These are phyloP conservation scores for Calonectria hongkongensis DNA, from an alignment of 2,329 filamentous ascomycete species.

Conservation along the genomic window DNA sequence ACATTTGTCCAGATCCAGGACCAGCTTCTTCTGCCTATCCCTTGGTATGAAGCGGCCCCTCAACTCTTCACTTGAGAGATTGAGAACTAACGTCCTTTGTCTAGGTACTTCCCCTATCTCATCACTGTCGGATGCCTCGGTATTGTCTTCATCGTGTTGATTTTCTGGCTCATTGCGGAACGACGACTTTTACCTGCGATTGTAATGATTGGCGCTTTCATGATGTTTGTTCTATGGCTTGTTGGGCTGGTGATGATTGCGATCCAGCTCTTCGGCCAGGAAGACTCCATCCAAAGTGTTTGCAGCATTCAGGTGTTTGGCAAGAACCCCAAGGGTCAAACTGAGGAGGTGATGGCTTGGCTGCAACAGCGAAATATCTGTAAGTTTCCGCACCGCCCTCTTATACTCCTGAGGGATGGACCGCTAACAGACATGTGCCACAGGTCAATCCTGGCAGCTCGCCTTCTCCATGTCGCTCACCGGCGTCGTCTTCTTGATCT, in stretches of 20 bases:
- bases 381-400: constrained; percentile 60
- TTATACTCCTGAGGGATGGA: too few species aligned
- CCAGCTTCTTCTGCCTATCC: constrained; percentile 71
- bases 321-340: constrained; percentile 70
- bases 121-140: constrained; percentile 76
- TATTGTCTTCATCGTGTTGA: constrained; percentile 79
- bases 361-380: constrained; percentile 79
- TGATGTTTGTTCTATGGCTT: constrained; percentile 81
- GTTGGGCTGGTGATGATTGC: constrained; percentile 78
- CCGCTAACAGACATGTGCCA: constrained; percentile 43
- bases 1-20: constrained; percentile 76
- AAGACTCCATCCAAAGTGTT: constrained; percentile 74
- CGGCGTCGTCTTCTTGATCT: constrained; percentile 76
- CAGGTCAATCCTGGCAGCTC: constrained; percentile 78
- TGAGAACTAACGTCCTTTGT: constrained; percentile 20
- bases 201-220: constrained; percentile 78
- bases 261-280: constrained; percentile 78
- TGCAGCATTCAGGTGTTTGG: constrained; percentile 76
- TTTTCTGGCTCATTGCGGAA: constrained; percentile 78
- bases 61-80: background rate
- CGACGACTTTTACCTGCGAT: constrained; percentile 77
- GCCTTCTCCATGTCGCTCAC: constrained; percentile 78
- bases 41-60: constrained; percentile 70
- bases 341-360: constrained; percentile 75
- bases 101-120: constrained; percentile 81